Conservation (phyloP, 129 eudicot species). For the Tagetes erecta region DNA sequence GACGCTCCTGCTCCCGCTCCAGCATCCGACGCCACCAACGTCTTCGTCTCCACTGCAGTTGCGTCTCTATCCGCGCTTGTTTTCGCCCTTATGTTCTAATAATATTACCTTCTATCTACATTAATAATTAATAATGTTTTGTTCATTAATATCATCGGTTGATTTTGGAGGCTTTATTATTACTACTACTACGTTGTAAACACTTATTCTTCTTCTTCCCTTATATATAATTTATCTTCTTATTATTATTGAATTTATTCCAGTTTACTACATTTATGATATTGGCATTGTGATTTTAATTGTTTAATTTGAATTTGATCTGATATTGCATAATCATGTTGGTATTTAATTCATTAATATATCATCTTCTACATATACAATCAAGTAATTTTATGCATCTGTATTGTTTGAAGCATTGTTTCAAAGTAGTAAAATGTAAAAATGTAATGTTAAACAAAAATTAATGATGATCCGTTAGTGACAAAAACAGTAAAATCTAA, state of each 20-base stretch:
- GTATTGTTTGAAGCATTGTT: too few species aligned
- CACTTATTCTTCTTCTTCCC: slow-evolving; percentile 12
- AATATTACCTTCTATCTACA: slow-evolving; percentile 23
- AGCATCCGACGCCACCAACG: slow-evolving; percentile 29
- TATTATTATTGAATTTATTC: neutral
- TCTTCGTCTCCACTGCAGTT: slow-evolving; percentile 19
- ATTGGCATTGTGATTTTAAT: neutral
- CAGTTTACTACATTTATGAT: neutral
- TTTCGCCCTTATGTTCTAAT: slow-evolving; percentile 30
- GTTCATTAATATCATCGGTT: slow-evolving; percentile 22
- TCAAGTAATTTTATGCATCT: too few species aligned
- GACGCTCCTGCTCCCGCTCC: slow-evolving; percentile 42
- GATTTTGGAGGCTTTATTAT: neutral
- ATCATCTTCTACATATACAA: neutral
- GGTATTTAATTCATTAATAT: neutral
- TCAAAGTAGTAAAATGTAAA: too few species aligned
- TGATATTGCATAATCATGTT: neutral
- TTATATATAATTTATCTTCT: neutral
- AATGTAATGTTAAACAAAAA: too few species aligned
- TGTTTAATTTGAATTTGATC: neutral
- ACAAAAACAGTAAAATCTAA: too few species aligned
- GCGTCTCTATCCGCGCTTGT: slow-evolving; percentile 37
- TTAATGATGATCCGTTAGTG: too few species aligned
- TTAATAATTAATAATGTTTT: slow-evolving; percentile 13
- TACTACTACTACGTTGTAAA: slow-evolving; percentile 5